Conservation (phyloP, 2,329 filamentous ascomycete species). For the Lizonia empirigonia region DNA sequence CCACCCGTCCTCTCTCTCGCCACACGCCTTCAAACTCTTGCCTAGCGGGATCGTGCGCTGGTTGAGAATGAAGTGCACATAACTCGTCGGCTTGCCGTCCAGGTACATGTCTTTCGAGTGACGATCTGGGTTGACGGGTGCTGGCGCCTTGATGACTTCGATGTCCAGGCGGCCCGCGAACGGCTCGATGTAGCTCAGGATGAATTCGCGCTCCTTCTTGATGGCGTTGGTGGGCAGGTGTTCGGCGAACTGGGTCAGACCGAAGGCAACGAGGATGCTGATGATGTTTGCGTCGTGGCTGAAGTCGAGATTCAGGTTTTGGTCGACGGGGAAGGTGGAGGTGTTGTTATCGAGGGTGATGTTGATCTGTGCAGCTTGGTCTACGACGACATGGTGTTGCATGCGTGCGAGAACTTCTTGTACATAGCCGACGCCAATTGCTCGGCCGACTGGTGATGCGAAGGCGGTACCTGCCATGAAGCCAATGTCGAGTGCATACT, state of each 20-base stretch:
- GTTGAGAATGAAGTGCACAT: constrained; percentile 76
- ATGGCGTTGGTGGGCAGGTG: constrained; percentile 62
- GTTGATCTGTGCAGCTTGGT: constrained; percentile 59
- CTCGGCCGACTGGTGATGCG: constrained; percentile 68
- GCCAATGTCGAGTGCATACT: constrained; percentile 70
- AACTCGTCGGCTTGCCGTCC: constrained; percentile 63
- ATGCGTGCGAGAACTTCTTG: constrained; percentile 75
- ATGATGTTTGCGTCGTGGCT: constrained; percentile 78
- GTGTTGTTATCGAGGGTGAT: constrained; percentile 71
- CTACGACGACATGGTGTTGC: constrained; percentile 63
- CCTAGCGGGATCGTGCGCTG: constrained; percentile 75
- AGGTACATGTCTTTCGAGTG: constrained; percentile 53
- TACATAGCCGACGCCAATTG: constrained; percentile 70
- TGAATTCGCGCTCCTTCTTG: constrained; percentile 63
- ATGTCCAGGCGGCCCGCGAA: constrained; percentile 76
- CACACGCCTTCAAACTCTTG: constrained; percentile 68
- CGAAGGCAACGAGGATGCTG: constrained; percentile 72
- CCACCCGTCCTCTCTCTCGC: constrained; percentile 72
- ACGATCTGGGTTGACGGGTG: constrained; percentile 56
- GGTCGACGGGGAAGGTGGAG: constrained; percentile 73
- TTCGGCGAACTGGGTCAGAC: constrained; percentile 70
- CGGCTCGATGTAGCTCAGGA: constrained; percentile 70
- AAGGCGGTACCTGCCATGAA: constrained; percentile 69
- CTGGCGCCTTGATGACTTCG: constrained; percentile 71
- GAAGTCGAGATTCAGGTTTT: constrained; percentile 77